Percentiles rank a stretch among this genome's conserved stretches.
phyloP scores from a whole-genome alignment of 257 asterid species.

The Linaria vulgaris region DNA sequence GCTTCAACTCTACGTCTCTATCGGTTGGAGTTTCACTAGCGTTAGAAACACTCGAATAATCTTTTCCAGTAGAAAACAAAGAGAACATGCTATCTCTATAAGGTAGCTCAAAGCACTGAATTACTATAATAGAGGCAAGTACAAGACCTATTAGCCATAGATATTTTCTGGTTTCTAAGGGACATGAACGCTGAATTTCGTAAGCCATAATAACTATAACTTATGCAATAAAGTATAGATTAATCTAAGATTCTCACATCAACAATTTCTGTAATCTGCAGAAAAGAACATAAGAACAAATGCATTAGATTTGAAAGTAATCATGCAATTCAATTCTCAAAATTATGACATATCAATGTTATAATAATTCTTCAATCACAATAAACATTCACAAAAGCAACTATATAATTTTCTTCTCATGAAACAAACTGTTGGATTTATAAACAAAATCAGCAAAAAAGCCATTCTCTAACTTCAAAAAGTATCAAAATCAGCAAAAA shows the following conservation, averaged over 20 bases:
- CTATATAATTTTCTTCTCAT: no score
- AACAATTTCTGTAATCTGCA: constrained; percentile 8
- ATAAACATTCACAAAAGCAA: no score
- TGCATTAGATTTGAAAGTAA: no score
- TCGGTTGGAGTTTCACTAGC: background rate
- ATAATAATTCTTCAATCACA: no score
- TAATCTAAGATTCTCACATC: background rate
- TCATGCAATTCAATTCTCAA: no score
- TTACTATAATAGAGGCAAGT: constrained; percentile 41
- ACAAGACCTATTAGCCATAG: constrained; percentile 44
- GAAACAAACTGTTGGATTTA: no score
- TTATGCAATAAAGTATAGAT: background rate
- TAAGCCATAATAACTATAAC: constrained; percentile 32
- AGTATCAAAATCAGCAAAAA: no score
- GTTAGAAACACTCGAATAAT: constrained; percentile 14
- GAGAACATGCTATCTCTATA: constrained; percentile 37
- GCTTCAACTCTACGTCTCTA: background rate
- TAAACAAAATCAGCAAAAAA: background rate
- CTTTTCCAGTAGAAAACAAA: constrained; percentile 31
- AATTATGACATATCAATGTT: no score
- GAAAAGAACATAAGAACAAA: background rate
- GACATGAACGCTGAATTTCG: constrained; percentile 23
- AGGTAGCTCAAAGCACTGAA: constrained; percentile 57
- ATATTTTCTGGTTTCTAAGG: constrained; percentile 37
- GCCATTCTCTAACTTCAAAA: no score